Evolutionary conservation across 345 rosid genomes (phyloP), one percentile per base, ranked within the genome.

Genomic region (Dipteronia sinensis): DNA sequence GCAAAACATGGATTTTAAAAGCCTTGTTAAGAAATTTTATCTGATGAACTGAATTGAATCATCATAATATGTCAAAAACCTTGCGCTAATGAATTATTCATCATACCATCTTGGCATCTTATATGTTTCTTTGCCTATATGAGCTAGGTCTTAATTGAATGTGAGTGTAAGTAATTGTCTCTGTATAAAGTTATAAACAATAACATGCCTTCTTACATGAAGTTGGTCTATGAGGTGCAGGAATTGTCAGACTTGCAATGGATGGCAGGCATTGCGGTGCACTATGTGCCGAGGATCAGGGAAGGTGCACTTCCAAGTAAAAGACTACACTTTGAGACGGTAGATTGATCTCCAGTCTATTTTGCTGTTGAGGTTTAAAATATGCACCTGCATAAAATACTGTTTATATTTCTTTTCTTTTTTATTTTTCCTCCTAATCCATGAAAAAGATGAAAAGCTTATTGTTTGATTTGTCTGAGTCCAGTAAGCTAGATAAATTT

Each of bases 211-310:
- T 71, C 19, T 76, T 44, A 75, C 20, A 29, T 17, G 38, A 51
- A 40, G 19, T 67, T 78, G 69, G 65, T 74, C 71, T 47, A 58
- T 63, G 55, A 63, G 64, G 73, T 86, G 84, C 81, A 94, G 98
- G 89, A 85, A 93, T 78, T 93, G 97, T 82, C 83, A 78, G 29
- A 88, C 95, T 65, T 94, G 98, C 83, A 91, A 80, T 72, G 98
- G 98, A 49, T 94, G 98, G 98, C 97, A 88, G 76, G 98, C 98
- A 44, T 83, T 93, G 83, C 85, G 92, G 47, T 95, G 98, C 81
- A 87, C 91, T 55, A 91, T 89, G 98, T 95, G 98, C 86, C 87
- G 85, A 90, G 98, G 98, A 82, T 88, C 92, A 16, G 98, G 98
- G 83, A 86, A 81, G 82, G 98, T 93, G 82, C 90, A 84, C 16